These are phyloP conservation scores for Tympanopsis confertula DNA, from an alignment of 2,329 filamentous ascomycete species.

Conservation along the genomic window DNA sequence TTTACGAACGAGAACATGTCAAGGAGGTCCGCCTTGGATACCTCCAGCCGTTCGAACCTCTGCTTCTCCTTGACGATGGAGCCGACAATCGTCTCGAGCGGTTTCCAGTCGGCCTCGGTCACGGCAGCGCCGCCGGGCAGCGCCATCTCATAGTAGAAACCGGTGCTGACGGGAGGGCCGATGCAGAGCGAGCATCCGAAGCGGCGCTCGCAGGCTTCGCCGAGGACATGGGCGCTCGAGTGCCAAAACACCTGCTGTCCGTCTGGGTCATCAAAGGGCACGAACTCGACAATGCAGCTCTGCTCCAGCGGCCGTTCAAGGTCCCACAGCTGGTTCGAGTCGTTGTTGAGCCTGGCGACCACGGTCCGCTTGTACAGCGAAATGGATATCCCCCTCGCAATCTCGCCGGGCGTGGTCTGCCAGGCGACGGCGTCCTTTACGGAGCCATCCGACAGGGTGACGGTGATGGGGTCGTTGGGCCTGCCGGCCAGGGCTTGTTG, in stretches of 20 bases:
- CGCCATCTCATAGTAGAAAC: constrained; percentile 97
- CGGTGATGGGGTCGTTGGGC: constrained; percentile 62
- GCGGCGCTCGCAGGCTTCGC: constrained; percentile 80
- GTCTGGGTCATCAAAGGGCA: constrained; percentile 65
- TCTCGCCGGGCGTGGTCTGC: constrained; percentile 77
- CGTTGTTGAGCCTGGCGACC: constrained; percentile 71
- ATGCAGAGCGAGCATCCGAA: constrained; percentile 90
- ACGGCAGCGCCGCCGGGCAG: constrained; percentile 61
- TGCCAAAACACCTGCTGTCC: constrained; percentile 91
- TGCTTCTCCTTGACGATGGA: constrained; percentile 95
- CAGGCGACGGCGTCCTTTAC: constrained; percentile 67
- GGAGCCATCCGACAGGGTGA: constrained; percentile 64
- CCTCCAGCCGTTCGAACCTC: constrained; percentile 76
- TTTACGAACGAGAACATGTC: no score
- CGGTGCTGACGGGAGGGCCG: constrained; percentile 80
- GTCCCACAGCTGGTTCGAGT: constrained; percentile 70
- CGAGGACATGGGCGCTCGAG: constrained; percentile 88
- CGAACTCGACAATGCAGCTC: constrained; percentile 72
- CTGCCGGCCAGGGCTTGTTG: constrained; percentile 64
- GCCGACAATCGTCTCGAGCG: constrained; percentile 67
- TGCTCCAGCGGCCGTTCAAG: constrained; percentile 79
- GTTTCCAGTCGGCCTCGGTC: constrained; percentile 68
- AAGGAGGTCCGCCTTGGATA: constrained; percentile 81
- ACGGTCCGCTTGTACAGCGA: constrained; percentile 77
- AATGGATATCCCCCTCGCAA: constrained; percentile 72